phyloP scores from a whole-genome alignment of 2,329 filamentous ascomycete species.

The Talaromyces sp. region DNA sequence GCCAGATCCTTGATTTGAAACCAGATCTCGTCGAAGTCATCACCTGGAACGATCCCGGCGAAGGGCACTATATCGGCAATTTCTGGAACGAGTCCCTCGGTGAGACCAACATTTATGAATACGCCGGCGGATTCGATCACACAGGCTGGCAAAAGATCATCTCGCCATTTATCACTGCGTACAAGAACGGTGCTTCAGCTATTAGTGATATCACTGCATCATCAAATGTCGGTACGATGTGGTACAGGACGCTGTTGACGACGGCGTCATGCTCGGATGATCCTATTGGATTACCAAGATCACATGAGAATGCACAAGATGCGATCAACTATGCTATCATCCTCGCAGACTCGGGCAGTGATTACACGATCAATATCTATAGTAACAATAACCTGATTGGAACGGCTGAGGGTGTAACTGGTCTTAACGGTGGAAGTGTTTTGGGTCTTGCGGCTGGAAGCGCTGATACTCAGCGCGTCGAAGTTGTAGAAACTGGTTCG shows the following conservation, averaged over 20 bases:
- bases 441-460: slow-evolving; percentile 15
- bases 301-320: slow-evolving; percentile 12
- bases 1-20: slow-evolving; percentile 29
- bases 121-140: slow-evolving; percentile 34
- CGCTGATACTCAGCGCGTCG: slow-evolving; percentile 15
- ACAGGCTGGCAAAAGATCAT: slow-evolving; percentile 36
- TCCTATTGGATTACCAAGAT: neutral
- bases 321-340: slow-evolving; percentile 17
- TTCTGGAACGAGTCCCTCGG: slow-evolving; percentile 34
- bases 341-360: neutral
- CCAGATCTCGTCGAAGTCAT: slow-evolving; percentile 41
- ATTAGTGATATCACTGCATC: slow-evolving; percentile 20
- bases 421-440: slow-evolving; percentile 13
- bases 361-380: slow-evolving; percentile 16
- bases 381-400: slow-evolving; percentile 17
- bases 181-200: slow-evolving; percentile 30
- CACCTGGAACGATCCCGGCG: slow-evolving; percentile 43
- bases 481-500: slow-evolving; percentile 9
- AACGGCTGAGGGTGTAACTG: neutral
- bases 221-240: slow-evolving; percentile 27
- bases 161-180: slow-evolving; percentile 36
- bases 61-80: slow-evolving; percentile 42
- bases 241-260: slow-evolving; percentile 23
- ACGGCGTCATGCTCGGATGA: slow-evolving; percentile 11
- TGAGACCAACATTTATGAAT: slow-evolving; percentile 23